These are phyloP conservation scores for Candida tallmaniae DNA, from an alignment of 805 yeast genomes.

Conservation along the genomic window DNA sequence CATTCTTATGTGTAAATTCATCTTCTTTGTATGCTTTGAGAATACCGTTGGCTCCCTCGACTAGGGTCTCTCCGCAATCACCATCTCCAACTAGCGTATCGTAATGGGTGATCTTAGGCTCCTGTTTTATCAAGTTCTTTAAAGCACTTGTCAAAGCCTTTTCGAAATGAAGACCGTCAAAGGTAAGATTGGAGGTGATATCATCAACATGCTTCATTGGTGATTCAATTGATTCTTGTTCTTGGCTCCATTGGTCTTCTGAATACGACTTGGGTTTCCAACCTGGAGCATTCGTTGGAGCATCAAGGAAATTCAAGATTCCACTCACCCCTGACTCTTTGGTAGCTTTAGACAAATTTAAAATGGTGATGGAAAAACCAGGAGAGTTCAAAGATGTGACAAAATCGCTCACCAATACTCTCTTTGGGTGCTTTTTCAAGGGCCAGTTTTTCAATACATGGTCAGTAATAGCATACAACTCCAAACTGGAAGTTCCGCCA, in stretches of 20 bases:
- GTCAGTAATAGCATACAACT: conserved; percentile 67
- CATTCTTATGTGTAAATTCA: conserved; percentile 25
- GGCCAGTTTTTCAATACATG: conserved; percentile 52
- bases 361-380: conserved; percentile 80
- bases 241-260: conserved; percentile 25
- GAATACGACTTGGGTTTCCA: conserved; percentile 55
- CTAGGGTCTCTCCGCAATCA: conserved; percentile 92
- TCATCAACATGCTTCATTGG: conserved; percentile 22
- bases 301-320: conserved; percentile 55
- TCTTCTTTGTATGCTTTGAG: conserved; percentile 44
- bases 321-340: conserved; percentile 27
- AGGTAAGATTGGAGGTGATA: conserved; percentile 23
- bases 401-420: conserved; percentile 71
- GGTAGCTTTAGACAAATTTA: conserved; percentile 53
- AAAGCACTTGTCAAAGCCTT: conserved; percentile 44
- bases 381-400: conserved; percentile 91
- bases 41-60: conserved; percentile 75
- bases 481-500: conserved; percentile 85
- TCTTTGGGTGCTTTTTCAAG: conserved; percentile 54
- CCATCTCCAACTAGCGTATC: conserved; percentile 96
- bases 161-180: conserved; percentile 44
- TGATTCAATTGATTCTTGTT: conserved; percentile 26
- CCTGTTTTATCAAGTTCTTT: conserved; percentile 34
- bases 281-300: conserved; percentile 74
- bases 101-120: conserved; percentile 77